Evolutionary conservation across 176 grass and related monocot species (phyloP).

Genomic region (Bromus sterilis): DNA sequence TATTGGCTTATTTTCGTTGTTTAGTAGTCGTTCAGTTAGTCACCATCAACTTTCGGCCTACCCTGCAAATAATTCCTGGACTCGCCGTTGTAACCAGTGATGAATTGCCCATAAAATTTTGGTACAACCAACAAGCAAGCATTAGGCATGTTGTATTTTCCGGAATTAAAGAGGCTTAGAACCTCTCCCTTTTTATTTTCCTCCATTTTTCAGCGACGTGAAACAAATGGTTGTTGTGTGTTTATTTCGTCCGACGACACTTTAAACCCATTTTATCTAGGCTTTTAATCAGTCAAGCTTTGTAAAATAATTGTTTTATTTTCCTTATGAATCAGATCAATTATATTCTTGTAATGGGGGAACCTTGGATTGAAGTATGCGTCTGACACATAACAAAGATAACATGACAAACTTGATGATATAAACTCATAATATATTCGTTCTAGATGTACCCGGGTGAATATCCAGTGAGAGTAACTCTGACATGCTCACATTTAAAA

Average conservation of each 20-base stretch:
- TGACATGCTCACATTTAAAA: no score
- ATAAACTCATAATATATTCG: neutral
- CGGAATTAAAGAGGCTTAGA: no score
- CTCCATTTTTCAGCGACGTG: neutral
- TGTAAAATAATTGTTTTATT: neutral
- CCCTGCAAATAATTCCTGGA: no score
- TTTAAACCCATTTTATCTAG: neutral
- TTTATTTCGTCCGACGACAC: neutral
- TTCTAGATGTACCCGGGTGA: no score
- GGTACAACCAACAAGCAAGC: neutral
- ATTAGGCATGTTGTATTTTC: no score
- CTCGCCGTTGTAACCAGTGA: neutral
- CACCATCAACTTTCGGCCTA: no score
- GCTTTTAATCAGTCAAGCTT: neutral
- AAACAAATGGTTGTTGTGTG: neutral
- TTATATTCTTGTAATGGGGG: neutral
- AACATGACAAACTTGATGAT: neutral
- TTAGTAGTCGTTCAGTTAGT: no score
- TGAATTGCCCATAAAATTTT: neutral
- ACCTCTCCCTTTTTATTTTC: no score
- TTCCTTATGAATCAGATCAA: neutral
- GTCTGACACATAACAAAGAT: neutral
- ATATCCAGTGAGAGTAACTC: no score
- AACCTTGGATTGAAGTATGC: neutral
- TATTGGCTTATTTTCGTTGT: no score